Conservation (phyloP, 805 yeast genomes). For the Debaryomyces tyrocola region DNA sequence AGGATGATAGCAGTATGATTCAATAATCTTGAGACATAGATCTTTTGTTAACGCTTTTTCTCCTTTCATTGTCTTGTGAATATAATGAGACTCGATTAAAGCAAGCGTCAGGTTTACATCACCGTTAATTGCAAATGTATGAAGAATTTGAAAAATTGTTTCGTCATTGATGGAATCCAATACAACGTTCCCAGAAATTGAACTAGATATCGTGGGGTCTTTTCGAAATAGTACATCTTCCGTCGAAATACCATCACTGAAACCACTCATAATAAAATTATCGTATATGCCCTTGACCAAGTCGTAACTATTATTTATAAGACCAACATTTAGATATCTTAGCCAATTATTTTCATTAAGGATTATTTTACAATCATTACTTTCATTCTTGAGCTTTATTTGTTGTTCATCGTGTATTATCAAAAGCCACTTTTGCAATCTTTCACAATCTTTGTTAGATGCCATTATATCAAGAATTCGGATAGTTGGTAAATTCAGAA, state of each 20-base stretch:
- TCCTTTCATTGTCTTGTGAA: conserved; percentile 32
- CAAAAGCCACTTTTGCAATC: conserved; percentile 14
- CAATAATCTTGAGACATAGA: conserved; percentile 30
- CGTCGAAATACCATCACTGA: conserved; percentile 16
- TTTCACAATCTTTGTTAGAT: conserved; percentile 21
- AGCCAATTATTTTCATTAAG: conserved; percentile 20
- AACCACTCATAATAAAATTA: conserved; percentile 28
- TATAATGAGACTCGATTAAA: conserved; percentile 36
- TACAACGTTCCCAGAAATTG: background rate
- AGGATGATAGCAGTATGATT: conserved; percentile 32
- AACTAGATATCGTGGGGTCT: conserved; percentile 3
- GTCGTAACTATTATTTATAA: conserved; percentile 23
- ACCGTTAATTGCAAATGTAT: conserved; percentile 33
- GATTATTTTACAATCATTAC: background rate
- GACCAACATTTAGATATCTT: conserved; percentile 20
- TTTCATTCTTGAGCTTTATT: background rate
- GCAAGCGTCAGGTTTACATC: conserved; percentile 35
- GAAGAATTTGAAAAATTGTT: conserved; percentile 26
- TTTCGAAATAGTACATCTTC: conserved; percentile 22
- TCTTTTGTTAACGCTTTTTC: conserved; percentile 33
- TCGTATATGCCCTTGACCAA: conserved; percentile 28
- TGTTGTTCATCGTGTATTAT: conserved; percentile 6
- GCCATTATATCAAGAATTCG: conserved; percentile 16
- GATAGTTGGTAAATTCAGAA: conserved; percentile 16
- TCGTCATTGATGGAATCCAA: conserved; percentile 21